These are phyloP conservation scores for Meira nashicola DNA, from an alignment of 1,284 basidiomycete genomes.

Conservation along the genomic window DNA sequence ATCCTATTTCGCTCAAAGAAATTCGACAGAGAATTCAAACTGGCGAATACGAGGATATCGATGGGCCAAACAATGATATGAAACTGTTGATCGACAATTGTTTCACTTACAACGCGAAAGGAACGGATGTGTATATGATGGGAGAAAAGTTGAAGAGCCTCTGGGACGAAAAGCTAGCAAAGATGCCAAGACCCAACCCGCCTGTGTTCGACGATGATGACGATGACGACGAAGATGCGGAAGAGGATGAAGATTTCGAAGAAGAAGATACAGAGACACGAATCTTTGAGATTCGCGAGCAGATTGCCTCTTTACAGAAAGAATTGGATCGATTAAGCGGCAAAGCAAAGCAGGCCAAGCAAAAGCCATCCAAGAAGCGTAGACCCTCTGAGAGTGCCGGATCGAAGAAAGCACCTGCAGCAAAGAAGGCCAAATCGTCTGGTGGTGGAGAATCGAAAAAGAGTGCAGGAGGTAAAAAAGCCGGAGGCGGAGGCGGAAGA, in stretches of 20 bases:
- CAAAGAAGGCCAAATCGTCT: constrained; percentile 19
- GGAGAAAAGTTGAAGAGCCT: constrained; percentile 63
- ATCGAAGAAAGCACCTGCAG: constrained; percentile 29
- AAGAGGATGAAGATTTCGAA: constrained; percentile 38
- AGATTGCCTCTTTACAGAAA: constrained; percentile 38
- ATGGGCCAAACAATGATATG: constrained; percentile 83
- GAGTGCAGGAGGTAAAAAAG: constrained; percentile 13
- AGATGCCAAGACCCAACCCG: constrained; percentile 60
- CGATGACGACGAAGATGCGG: constrained; percentile 54
- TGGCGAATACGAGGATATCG: constrained; percentile 68
- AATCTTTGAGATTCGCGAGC: constrained; percentile 32
- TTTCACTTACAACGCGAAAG: constrained; percentile 81
- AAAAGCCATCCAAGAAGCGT: constrained; percentile 28
- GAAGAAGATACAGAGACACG: constrained; percentile 20
- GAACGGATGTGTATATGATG: constrained; percentile 72
- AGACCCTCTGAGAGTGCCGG: constrained; percentile 14
- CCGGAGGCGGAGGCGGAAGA: constrained; percentile 25
- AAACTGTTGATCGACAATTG: constrained; percentile 92
- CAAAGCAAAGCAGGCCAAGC: constrained; percentile 25
- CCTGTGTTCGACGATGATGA: constrained; percentile 51
- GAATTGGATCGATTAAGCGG: constrained; percentile 40
- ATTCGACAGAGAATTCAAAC: constrained; percentile 66
- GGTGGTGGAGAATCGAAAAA: background rate
- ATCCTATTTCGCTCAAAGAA: constrained; percentile 73
- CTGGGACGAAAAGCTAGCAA: constrained; percentile 86